Evolutionary conservation across 2,329 filamentous ascomycete species (phyloP), one percentile per base, ranked within the genome.

Genomic region (Sphaerostilbella broomeana): DNA sequence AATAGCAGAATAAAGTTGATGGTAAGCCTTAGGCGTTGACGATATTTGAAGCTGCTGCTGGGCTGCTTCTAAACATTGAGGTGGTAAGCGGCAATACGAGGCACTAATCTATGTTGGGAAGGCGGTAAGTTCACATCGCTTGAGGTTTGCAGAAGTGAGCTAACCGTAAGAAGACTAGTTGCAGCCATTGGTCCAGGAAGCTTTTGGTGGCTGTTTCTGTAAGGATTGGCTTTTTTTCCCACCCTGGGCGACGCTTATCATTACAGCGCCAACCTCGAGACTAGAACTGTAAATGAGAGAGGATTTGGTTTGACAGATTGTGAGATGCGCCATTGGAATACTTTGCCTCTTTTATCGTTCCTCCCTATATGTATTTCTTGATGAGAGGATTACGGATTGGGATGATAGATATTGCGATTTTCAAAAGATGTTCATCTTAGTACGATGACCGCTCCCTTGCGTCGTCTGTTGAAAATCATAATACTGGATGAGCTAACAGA

Each of bases 361-460:
- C 22, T 25, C 12, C 12, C 22, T 25, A 12, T 25, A 8, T 25
- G 12, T 25, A 9, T 12, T 16, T 24, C 24, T 29, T 19, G 35
- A 33, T 40, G 21, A 11, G 18, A 31, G 28, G 19, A 31, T 15
- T 19, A 21, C 17, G 17, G 18, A 21, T 22, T 4, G 11, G 31
- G 20, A 17, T 10, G 9, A 4, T 31, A 21, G 9, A 18, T 22
- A 21, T 22, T 15, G 21, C 29, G n/a, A 24, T 4, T 9, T 6
- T 11, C 5, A 17, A 12, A 36, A 18, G 5, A 45, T 45, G 43
- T 45, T 45, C 12, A 45, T 45, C 35, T 31, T 45, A 4, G 43
- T 45, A 45, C 6, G 33, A 24, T 30, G 27, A 10, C 16, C 15
- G 8, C 15, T n/a, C 9, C 15, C 16, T 30, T 13, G 13, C 13